Percentiles rank a stretch among this genome's conserved stretches.
These are phyloP conservation scores for Cryptococcus sp. DNA, from an alignment of 1,284 basidiomycete species.

Conservation along the genomic window DNA sequence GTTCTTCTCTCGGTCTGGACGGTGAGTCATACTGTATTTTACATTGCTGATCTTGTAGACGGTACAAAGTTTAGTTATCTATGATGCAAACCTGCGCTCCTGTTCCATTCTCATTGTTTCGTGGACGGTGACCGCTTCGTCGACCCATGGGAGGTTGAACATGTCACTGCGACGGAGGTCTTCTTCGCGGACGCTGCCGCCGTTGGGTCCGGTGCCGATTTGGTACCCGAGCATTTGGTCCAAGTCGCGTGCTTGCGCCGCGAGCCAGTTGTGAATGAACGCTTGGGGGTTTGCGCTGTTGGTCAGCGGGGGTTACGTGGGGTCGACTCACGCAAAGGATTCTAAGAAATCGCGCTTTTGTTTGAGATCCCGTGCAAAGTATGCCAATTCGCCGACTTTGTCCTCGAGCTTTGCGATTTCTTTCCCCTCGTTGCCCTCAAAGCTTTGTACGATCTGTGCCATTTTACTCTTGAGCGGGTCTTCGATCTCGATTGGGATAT, in stretches of 20 bases:
- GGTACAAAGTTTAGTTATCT: slow-evolving; percentile 26
- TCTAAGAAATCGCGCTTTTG: slow-evolving; percentile 84
- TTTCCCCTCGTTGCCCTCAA: slow-evolving; percentile 66
- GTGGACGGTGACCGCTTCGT: slow-evolving; percentile 53
- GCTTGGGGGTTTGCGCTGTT: slow-evolving; percentile 49
- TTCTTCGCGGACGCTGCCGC: slow-evolving; percentile 69
- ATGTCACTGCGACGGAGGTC: slow-evolving; percentile 85
- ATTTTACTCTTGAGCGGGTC: slow-evolving; percentile 78
- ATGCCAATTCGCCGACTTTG: slow-evolving; percentile 76
- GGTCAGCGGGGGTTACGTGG: not conserved
- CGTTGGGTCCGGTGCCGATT: slow-evolving; percentile 61
- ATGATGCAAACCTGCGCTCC: slow-evolving; percentile 19
- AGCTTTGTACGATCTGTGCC: slow-evolving; percentile 68
- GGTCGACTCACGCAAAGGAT: slow-evolving; percentile 64
- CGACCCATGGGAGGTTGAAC: slow-evolving; percentile 82
- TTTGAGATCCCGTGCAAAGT: slow-evolving; percentile 80
- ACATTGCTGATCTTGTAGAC: slow-evolving; percentile 13
- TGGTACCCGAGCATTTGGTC: slow-evolving; percentile 81
- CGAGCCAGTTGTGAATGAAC: slow-evolving; percentile 87
- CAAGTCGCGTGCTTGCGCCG: slow-evolving; percentile 85
- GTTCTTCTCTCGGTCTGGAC: slow-evolving; percentile 86
- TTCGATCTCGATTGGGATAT: slow-evolving; percentile 87
- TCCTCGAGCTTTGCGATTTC: slow-evolving; percentile 80
- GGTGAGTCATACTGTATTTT: slow-evolving; percentile 51
- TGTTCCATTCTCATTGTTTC: slow-evolving; percentile 44